Base-by-base conservation (phyloP, 805 yeast species). In the Spathaspora girioi region DNA sequence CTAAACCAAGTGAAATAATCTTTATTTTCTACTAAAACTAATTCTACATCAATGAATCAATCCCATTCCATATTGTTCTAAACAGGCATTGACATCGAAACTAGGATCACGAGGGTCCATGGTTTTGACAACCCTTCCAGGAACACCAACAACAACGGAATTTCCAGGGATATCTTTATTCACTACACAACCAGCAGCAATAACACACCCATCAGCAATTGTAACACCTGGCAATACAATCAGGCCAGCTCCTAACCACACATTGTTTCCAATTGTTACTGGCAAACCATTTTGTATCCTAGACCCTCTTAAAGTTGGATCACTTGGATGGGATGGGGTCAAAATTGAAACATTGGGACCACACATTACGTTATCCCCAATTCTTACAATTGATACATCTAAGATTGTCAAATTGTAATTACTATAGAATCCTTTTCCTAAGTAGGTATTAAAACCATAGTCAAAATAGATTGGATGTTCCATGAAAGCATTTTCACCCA, bases 171-270 rank as follows among this genome's bases (percentile, higher is more conserved):
- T 73, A 52, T 76, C 79, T 50, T 69, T 78, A 11, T 77, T 75
- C 23, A 86, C 88, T 2, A 84, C 84, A 5, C 84, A 66, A 3
- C 87, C 88, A 3, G 90, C 87, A 3, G 84, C 90, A 41, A 86
- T 72, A 1, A 81, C 80, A 4, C 76, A 73, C 5, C 80, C 78
- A 20, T 47, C 50, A 18, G 55, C 57, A 46, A 54, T 35, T 19
- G 55, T 54, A n/a, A 54, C 57, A 5, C 57, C 57, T 20, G 54
- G 54, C 18, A 54, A 47, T 11, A 54, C 51, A 2, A 52, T 52
- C 23, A 49, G 48, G 18, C 50, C 47, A 18, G 55, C 45, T 18
- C 55, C 55, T 41, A 54, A 48, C 57, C 57, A 54, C 8, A 52
- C 55, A 38, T 48, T 48, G 40, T 54, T 50, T 10, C 55, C 57